Evolutionary conservation across 371 early-diverging fungal genomes (phyloP), one percentile per base, ranked within the genome.

Genomic region (Rhizopus arrhizus): DNA sequence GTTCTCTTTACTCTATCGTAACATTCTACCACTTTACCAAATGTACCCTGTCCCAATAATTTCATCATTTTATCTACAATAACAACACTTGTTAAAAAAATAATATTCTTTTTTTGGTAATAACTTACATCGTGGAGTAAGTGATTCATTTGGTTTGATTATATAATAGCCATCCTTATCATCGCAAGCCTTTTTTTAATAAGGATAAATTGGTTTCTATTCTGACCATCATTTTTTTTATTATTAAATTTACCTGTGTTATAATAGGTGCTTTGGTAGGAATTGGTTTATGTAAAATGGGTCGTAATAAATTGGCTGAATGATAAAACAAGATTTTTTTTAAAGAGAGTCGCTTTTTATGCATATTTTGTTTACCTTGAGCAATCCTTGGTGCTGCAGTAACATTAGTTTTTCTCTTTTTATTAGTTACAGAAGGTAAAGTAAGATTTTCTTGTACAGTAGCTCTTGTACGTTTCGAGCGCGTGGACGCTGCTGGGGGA

Each of bases 21-120:
- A 61, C 94, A 94, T 68, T 94, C 89, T 29, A 94, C 91, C 11
- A 98, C 98, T 69, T 93, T 94, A 56, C 98, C 98, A 83, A 96
- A 98, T 0, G 98, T 98, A 12, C 98, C 98, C 77, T 97, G 97
- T 3, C 98, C 98, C 6, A 98, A 74, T 41, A 92, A 69, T 11
- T 85, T 73, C 64, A 91, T 76, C 61, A 97, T 93, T 72, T 87
- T 84, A 75, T 91, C 92, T 91, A 67, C 33, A 43, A 28, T 15
- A 13, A 51, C 6, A 28, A 10, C 22, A 7, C 10, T 22, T 50
- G 15, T 49, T 29, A 3, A 35, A 47, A 11, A 12, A 12, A 4
- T n/a, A 10, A n/a, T 15, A 12, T 42, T 55, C 22, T 28, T 57
- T 12, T 29, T 16, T 52, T 11, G 29, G 4, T 15, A 13, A 47